Evolutionary conservation across 176 grass and related monocot genomes (phyloP).

Genomic region (Ampelocalamus luodianensis): DNA sequence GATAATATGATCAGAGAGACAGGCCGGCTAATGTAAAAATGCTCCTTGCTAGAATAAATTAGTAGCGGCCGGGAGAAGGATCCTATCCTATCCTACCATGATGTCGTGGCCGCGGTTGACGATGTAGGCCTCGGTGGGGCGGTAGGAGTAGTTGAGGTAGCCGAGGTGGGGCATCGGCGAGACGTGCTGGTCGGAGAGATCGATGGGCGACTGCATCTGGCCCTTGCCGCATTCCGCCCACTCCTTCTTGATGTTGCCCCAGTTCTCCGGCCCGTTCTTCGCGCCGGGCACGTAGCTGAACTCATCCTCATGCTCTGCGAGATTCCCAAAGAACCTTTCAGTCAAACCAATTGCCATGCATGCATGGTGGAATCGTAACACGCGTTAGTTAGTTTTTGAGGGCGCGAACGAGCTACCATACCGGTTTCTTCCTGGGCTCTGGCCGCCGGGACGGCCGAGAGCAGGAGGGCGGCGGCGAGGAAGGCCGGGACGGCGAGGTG

Average conservation of each 20-base stretch:
- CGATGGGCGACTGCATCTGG: constrained; percentile 72
- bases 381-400: too few species aligned
- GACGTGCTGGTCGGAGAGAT: constrained; percentile 50
- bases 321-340: neutral
- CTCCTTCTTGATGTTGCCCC: constrained; percentile 62
- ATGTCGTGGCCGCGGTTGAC: constrained; percentile 79
- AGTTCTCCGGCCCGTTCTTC: constrained; percentile 59
- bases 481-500: too few species aligned
- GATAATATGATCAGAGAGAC: neutral
- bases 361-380: neutral
- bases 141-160: constrained; percentile 58
- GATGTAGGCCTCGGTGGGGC: constrained; percentile 47
- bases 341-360: neutral
- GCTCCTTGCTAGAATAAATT: neutral
- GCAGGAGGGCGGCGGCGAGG: too few species aligned
- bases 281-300: constrained; percentile 57
- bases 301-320: constrained; percentile 56
- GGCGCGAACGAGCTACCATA: too few species aligned
- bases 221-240: constrained; percentile 66
- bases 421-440: too few species aligned
- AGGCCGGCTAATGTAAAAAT: too few species aligned
- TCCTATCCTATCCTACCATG: constrained; percentile 24
- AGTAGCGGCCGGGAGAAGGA: neutral
- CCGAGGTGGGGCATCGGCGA: constrained; percentile 42
- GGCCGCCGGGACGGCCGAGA: too few species aligned